Evolutionary conservation across 2,329 filamentous ascomycete species (phyloP).

Genomic region (Ascochyta clinopodiicola): DNA sequence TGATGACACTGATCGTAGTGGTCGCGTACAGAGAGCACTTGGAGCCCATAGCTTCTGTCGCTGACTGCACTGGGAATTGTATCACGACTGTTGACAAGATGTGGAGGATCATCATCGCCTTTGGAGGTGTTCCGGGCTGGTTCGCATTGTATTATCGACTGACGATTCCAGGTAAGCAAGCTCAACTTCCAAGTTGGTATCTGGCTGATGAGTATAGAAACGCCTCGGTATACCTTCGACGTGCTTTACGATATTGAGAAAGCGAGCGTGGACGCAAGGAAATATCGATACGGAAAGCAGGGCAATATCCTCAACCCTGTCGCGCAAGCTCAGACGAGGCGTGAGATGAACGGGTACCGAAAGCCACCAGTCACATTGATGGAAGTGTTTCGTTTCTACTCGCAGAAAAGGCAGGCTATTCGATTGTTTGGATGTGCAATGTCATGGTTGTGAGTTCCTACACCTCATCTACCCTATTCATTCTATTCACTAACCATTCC

Average conservation of each 20-base stretch:
- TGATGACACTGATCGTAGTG: conserved; percentile 77
- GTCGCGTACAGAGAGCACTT: conserved; percentile 73
- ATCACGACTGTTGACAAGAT: conserved; percentile 81
- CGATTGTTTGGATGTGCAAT: conserved; percentile 77
- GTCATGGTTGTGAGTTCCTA: conserved; percentile 70
- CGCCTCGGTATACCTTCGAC: conserved; percentile 87
- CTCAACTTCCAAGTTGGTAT: background rate
- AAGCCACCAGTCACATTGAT: conserved; percentile 38
- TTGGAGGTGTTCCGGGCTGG: conserved; percentile 79
- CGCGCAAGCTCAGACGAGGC: conserved; percentile 63
- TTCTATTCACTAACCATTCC: conserved; percentile 1
- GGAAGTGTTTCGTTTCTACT: conserved; percentile 75
- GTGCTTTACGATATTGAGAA: conserved; percentile 70
- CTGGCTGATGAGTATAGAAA: conserved; percentile 59
- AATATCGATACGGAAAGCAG: conserved; percentile 71
- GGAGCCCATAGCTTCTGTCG: conserved; percentile 57
- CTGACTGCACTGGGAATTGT: conserved; percentile 68
- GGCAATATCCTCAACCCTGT: conserved; percentile 69
- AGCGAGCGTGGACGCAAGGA: conserved; percentile 72
- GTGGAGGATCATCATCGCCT: conserved; percentile 83
- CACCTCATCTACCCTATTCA: background rate
- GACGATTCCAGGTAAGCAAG: conserved; percentile 68
- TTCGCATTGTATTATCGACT: conserved; percentile 86
- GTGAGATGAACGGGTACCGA: conserved; percentile 44
- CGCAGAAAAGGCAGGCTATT: conserved; percentile 71